phyloP scores from a whole-genome alignment of 768 basidiomycete genomes.

The Russula sp. region DNA sequence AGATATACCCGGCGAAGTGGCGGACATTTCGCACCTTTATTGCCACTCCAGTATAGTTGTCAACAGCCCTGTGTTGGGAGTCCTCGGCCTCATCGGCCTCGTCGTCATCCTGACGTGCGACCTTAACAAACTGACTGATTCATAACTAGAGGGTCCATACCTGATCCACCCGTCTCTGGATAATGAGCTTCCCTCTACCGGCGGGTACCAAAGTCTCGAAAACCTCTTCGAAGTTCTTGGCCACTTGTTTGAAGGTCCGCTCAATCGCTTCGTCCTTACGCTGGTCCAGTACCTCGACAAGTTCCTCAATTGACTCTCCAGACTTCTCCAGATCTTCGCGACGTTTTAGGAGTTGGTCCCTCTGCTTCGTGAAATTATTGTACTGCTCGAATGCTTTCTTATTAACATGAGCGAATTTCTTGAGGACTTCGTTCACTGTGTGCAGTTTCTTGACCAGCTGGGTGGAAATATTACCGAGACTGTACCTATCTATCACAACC shows the following conservation, averaged over 20 bases:
- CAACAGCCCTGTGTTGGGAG: constrained; percentile 68
- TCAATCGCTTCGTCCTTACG: constrained; percentile 99
- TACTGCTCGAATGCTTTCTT: constrained; percentile 99
- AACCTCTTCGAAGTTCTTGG: constrained; percentile 93
- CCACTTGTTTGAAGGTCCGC: constrained; percentile 96
- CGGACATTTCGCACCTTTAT: constrained; percentile 61
- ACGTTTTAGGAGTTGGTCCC: constrained; percentile 81
- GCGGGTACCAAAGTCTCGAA: constrained; percentile 95
- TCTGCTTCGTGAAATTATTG: constrained; percentile 95
- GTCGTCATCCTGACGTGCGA: constrained; percentile 54
- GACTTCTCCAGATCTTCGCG: constrained; percentile 90
- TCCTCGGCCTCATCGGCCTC: constrained; percentile 68
- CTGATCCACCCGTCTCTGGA: constrained; percentile 86
- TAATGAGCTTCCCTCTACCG: constrained; percentile 85
- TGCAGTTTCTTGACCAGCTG: constrained; percentile 94
- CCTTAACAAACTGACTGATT: not conserved
- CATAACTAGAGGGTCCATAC: constrained; percentile 33
- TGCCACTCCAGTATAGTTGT: constrained; percentile 94
- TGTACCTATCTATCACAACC: not conserved
- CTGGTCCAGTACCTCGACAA: constrained; percentile 91
- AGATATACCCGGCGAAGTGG: not conserved
- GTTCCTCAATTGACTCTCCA: constrained; percentile 82
- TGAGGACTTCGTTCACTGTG: constrained; percentile 83
- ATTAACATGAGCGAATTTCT: constrained; percentile 97
- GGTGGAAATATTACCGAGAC: not conserved